These are phyloP conservation scores for Vigna angularis DNA, from an alignment of 306 rosid species.

Conservation along the genomic window DNA sequence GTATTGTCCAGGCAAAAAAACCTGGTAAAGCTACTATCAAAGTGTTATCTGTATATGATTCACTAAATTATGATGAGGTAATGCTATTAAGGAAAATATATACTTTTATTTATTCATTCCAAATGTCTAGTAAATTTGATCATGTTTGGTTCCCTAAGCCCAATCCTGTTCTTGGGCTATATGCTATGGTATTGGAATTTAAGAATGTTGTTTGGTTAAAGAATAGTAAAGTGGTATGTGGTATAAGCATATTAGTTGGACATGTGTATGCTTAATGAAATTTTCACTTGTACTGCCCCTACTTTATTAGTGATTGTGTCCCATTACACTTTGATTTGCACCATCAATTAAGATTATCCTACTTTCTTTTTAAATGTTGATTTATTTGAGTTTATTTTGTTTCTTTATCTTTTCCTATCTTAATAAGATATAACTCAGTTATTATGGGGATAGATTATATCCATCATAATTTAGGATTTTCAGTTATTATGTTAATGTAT, in stretches of 20 bases:
- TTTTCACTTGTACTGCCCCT: slow-evolving; percentile 1
- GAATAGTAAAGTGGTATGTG: slow-evolving; percentile 10
- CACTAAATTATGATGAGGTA: slow-evolving; percentile 92
- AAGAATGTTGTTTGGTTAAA: slow-evolving; percentile 21
- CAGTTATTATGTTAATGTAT: no score
- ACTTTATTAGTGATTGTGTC: background rate
- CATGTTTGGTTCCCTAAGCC: slow-evolving; percentile 35
- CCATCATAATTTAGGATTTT: no score
- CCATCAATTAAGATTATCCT: no score
- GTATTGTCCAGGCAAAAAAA: slow-evolving; percentile 86
- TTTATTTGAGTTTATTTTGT: no score
- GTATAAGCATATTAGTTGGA: background rate
- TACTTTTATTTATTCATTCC: slow-evolving; percentile 13
- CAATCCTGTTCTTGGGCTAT: slow-evolving; percentile 22
- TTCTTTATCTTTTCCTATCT: no score
- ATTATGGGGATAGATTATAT: no score
- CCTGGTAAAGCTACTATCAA: slow-evolving; percentile 88
- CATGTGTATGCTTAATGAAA: background rate
- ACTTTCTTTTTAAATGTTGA: no score
- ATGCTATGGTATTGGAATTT: slow-evolving; percentile 23
- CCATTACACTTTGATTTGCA: background rate
- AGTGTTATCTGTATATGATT: slow-evolving; percentile 75
- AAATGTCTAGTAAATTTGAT: slow-evolving; percentile 19
- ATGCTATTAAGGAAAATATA: slow-evolving; percentile 19
- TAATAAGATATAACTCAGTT: no score